Evolutionary conservation across 2,329 filamentous ascomycete species (phyloP).

Genomic region (Fusarium zealandicum): DNA sequence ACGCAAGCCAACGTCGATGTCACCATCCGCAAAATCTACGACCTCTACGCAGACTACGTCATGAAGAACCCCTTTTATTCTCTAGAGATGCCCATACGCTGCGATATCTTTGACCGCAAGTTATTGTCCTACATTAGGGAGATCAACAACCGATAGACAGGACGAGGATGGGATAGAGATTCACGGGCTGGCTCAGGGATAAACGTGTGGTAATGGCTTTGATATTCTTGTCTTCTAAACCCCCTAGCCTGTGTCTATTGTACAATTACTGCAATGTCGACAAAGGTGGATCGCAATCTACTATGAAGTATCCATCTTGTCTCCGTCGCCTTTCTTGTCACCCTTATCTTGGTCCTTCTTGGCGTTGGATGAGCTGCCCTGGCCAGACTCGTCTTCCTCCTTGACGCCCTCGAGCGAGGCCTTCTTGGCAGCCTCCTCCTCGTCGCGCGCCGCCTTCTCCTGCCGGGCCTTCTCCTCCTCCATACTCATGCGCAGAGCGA

Average conservation of each 20-base stretch:
- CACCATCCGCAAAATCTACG: constrained; percentile 86
- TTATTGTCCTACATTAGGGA: constrained; percentile 80
- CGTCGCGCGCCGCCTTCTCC: constrained; percentile 82
- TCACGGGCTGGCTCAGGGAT: constrained; percentile 17
- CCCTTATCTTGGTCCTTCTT: constrained; percentile 74
- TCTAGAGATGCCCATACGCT: constrained; percentile 94
- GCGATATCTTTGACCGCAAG: constrained; percentile 93
- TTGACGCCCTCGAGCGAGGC: constrained; percentile 81
- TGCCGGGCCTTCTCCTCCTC: constrained; percentile 96
- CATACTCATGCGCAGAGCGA: constrained; percentile 96
- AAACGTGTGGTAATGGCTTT: constrained; percentile 37
- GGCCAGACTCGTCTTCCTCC: constrained; percentile 72
- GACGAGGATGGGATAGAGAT: constrained; percentile 9
- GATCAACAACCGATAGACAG: constrained; percentile 64
- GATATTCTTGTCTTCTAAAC: constrained; percentile 40
- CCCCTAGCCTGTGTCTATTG: constrained; percentile 41
- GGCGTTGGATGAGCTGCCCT: constrained; percentile 63
- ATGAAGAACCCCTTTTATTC: constrained; percentile 99
- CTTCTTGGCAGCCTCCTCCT: constrained; percentile 76
- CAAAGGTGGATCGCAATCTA: constrained; percentile 44
- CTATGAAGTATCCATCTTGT: constrained; percentile 86
- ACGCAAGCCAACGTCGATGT: constrained; percentile 87
- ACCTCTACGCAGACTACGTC: constrained; percentile 94
- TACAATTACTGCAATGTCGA: constrained; percentile 45
- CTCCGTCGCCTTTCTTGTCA: constrained; percentile 70